phyloP scores from a whole-genome alignment of 2,329 filamentous ascomycete genomes.

The Lachnellula subtilissima region DNA sequence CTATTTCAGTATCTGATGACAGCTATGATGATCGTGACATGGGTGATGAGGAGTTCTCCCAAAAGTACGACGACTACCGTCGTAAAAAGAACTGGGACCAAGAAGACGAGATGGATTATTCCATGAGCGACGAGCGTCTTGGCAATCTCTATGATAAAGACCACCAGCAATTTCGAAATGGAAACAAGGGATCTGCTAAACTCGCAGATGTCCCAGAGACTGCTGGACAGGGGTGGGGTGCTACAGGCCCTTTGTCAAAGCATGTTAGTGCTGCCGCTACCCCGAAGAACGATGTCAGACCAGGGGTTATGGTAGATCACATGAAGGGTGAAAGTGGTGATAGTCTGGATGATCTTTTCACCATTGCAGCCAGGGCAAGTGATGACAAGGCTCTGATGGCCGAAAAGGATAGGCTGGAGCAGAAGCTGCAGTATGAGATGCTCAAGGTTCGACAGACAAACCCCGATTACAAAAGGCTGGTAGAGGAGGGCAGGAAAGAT shows the following conservation, averaged over 20 bases:
- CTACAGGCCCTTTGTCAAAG: no score
- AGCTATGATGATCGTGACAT: not conserved
- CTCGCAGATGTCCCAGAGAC: no score
- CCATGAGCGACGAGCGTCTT: not conserved
- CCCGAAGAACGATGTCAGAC: not conserved
- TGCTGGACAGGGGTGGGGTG: no score
- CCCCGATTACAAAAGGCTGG: not conserved
- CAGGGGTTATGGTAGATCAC: not conserved
- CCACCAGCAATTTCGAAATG: not conserved
- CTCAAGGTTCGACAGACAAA: not conserved
- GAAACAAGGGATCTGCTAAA: not conserved
- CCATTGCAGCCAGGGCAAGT: not conserved
- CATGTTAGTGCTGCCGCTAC: no score
- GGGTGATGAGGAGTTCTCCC: not conserved
- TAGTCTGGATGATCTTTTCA: not conserved
- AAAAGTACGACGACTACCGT: not conserved
- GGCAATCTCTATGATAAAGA: not conserved
- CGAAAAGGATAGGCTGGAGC: not conserved
- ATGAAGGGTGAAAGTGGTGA: not conserved
- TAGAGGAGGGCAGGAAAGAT: not conserved
- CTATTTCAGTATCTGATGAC: not conserved
- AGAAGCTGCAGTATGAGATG: not conserved
- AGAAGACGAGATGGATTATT: not conserved
- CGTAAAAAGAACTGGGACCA: not conserved
- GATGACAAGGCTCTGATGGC: not conserved